These are phyloP conservation scores for Exsudoporus frostii DNA, from an alignment of 768 basidiomycete species.

Conservation along the genomic window DNA sequence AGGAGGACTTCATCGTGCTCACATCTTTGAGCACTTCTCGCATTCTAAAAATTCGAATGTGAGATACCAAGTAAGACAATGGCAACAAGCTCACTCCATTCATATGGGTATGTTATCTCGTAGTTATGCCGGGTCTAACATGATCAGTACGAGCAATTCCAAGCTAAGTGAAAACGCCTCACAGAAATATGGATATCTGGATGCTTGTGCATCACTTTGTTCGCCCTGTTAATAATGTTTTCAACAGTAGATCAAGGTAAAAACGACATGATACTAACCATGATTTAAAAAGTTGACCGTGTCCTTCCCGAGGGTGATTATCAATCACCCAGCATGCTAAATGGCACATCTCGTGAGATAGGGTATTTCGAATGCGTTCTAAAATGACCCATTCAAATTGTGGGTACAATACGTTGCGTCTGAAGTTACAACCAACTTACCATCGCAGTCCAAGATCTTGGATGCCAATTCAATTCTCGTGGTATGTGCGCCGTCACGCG, in stretches of 20 bases:
- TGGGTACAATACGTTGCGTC: background rate
- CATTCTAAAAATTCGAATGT: slow-evolving; percentile 47
- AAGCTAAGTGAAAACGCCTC: slow-evolving; percentile 15
- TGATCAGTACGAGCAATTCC: background rate
- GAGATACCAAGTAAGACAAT: slow-evolving; percentile 1
- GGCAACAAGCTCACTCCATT: slow-evolving; percentile 56
- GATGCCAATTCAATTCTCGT: slow-evolving; percentile 75
- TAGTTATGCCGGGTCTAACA: slow-evolving; percentile 68
- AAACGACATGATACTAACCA: slow-evolving; percentile 47
- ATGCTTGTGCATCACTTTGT: slow-evolving; percentile 61
- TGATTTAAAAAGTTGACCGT: slow-evolving; percentile 67
- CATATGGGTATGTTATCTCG: slow-evolving; percentile 67
- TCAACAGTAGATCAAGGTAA: background rate
- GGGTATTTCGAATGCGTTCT: slow-evolving; percentile 80
- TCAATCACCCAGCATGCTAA: slow-evolving; percentile 84
- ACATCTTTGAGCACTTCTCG: slow-evolving; percentile 61
- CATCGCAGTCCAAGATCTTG: slow-evolving; percentile 77
- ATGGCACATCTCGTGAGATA: slow-evolving; percentile 93
- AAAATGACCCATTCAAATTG: background rate
- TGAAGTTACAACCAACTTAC: slow-evolving; percentile 36
- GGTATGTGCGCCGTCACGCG: slow-evolving; percentile 54
- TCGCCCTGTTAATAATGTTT: slow-evolving; percentile 44
- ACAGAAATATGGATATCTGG: slow-evolving; percentile 75
- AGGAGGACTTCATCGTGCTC: slow-evolving; percentile 14
- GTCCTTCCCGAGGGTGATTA: slow-evolving; percentile 62